Percentiles rank a stretch among this genome's conserved stretches.
Conservation (phyloP, 108 stramenopile species). For the Chaetoceros tenuissimus region DNA sequence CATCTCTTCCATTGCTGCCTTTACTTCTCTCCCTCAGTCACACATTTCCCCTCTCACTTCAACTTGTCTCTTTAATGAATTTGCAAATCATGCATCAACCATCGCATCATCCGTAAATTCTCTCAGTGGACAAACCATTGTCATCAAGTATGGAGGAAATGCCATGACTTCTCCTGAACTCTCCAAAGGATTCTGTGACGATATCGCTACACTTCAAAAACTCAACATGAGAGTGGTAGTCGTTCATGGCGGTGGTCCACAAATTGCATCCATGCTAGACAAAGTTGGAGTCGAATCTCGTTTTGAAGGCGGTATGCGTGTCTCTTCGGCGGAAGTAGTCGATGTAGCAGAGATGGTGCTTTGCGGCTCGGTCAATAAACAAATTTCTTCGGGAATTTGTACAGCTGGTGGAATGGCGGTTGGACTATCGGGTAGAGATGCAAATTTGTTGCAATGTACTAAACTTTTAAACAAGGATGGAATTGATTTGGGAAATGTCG, state of each 20-base stretch:
- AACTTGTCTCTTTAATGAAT: slow-evolving; percentile 17
- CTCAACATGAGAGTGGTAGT: slow-evolving; percentile 80
- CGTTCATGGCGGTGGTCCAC: slow-evolving; percentile 94
- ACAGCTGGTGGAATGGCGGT: slow-evolving; percentile 79
- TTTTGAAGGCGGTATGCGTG: slow-evolving; percentile 87
- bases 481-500: slow-evolving; percentile 83
- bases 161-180: slow-evolving; percentile 87
- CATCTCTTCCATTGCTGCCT: too few species aligned
- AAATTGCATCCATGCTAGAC: slow-evolving; percentile 82
- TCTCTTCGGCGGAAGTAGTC: slow-evolving; percentile 82
- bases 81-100: slow-evolving; percentile 43
- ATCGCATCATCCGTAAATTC: slow-evolving; percentile 49
- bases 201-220: slow-evolving; percentile 76
- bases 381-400: slow-evolving; percentile 72
- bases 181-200: slow-evolving; percentile 71
- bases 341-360: slow-evolving; percentile 97
- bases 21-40: too few species aligned
- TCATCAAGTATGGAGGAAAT: slow-evolving; percentile 89
- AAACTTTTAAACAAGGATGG: slow-evolving; percentile 55
- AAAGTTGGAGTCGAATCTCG: slow-evolving; percentile 70
- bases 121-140: slow-evolving; percentile 66
- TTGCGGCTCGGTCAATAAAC: slow-evolving; percentile 91
- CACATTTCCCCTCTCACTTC: too few species aligned
- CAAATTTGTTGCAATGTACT: slow-evolving; percentile 69
- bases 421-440: slow-evolving; percentile 88